Evolutionary conservation across 129 eudicot genomes (phyloP).

Genomic region (Dittrichia graveolens): DNA sequence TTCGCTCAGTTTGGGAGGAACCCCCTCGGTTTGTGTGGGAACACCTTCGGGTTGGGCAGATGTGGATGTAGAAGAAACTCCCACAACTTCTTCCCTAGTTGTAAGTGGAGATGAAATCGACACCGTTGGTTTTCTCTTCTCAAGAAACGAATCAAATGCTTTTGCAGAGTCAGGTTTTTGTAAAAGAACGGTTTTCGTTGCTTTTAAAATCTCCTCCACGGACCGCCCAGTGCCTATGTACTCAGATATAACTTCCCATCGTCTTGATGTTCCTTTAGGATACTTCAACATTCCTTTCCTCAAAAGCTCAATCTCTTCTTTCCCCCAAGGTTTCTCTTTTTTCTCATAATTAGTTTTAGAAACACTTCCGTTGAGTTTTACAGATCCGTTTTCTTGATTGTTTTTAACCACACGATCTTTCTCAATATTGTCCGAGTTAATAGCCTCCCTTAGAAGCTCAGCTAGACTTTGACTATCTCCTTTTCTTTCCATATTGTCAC

Average conservation of each 20-base stretch:
- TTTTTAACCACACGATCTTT: slow-evolving; percentile 38
- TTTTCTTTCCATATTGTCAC: slow-evolving; percentile 69
- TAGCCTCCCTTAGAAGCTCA: slow-evolving; percentile 52
- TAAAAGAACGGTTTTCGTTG: slow-evolving; percentile 88
- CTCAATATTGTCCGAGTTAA: slow-evolving; percentile 39
- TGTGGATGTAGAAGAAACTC: slow-evolving; percentile 27
- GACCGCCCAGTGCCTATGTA: slow-evolving; percentile 85
- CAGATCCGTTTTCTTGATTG: slow-evolving; percentile 54
- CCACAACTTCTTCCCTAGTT: slow-evolving; percentile 74
- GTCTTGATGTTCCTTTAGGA: slow-evolving; percentile 94
- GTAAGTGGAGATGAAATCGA: slow-evolving; percentile 84
- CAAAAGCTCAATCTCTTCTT: slow-evolving; percentile 87
- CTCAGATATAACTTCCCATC: slow-evolving; percentile 97
- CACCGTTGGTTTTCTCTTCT: slow-evolving; percentile 79
- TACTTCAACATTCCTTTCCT: slow-evolving; percentile 77
- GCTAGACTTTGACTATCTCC: slow-evolving; percentile 46
- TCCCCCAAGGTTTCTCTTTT: slow-evolving; percentile 85
- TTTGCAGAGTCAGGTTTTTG: slow-evolving; percentile 93
- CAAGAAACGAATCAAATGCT: slow-evolving; percentile 97
- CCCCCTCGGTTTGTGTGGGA: slow-evolving; percentile 15
- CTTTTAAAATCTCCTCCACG: slow-evolving; percentile 92
- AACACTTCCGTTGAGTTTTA: slow-evolving; percentile 37
- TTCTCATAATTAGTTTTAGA: slow-evolving; percentile 41
- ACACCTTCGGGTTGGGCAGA: not conserved
- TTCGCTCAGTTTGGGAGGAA: slow-evolving; percentile 31